Conservation (phyloP, 2,329 filamentous ascomycete species). For the Botryosphaeria dothidea region DNA sequence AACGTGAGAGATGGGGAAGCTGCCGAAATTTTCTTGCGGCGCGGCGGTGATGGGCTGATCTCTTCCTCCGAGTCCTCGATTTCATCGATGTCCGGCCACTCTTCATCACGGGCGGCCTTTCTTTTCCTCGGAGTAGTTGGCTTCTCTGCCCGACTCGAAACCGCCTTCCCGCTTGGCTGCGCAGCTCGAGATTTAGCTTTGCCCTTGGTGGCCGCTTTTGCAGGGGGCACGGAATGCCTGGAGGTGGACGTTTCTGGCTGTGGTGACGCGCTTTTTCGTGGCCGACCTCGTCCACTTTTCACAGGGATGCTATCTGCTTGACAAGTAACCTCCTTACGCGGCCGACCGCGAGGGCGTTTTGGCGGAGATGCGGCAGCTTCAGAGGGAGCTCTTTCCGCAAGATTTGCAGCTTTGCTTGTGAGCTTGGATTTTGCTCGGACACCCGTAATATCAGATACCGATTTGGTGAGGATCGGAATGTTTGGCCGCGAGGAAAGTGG, state of each 20-base stretch:
- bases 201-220: slow-evolving; percentile 3
- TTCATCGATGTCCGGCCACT: slow-evolving; percentile 38
- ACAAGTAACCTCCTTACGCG: not conserved
- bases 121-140: not conserved
- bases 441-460: not conserved
- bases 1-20: slow-evolving; percentile 24
- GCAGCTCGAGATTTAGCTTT: not conserved
- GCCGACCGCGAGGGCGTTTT: not conserved
- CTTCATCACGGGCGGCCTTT: not conserved
- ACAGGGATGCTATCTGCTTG: not conserved
- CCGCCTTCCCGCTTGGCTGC: not conserved
- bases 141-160: no score
- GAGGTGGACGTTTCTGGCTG: not conserved
- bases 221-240: slow-evolving; percentile 23
- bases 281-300: not conserved
- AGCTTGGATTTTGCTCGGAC: not conserved
- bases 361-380: not conserved
- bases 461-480: not conserved
- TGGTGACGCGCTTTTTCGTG: not conserved
- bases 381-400: not conserved
- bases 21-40: slow-evolving; percentile 20
- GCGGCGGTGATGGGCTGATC: slow-evolving; percentile 37
- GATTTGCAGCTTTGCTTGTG: not conserved
- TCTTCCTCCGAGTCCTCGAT: slow-evolving; percentile 40
- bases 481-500: not conserved